phyloP scores from a whole-genome alignment of 306 rosid genomes.

The Prosopis cineraria region DNA sequence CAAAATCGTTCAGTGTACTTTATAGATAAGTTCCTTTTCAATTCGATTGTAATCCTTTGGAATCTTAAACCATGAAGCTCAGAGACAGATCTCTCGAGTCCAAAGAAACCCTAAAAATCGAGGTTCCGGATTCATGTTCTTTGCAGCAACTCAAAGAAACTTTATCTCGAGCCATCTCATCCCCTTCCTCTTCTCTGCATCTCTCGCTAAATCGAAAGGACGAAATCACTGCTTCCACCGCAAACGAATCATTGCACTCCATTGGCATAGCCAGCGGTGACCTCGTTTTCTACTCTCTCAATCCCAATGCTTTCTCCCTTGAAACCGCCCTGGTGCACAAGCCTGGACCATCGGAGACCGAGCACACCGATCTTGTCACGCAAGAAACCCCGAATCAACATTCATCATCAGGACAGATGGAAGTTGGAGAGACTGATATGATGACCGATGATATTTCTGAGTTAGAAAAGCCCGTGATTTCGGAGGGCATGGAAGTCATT shows the following conservation, averaged over 20 bases:
- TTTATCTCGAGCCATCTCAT: constrained; percentile 42
- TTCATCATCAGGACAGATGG: not conserved
- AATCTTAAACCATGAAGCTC: constrained; percentile 56
- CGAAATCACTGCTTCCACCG: constrained; percentile 60
- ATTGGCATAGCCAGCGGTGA: constrained; percentile 72
- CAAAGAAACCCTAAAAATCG: constrained; percentile 62
- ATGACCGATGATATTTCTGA: constrained; percentile 9
- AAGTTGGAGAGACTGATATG: not conserved
- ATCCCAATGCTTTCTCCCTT: constrained; percentile 39
- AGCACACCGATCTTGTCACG: not conserved
- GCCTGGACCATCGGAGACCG: not conserved
- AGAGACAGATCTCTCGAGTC: constrained; percentile 65
- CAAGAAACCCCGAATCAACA: not conserved
- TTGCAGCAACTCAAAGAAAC: constrained; percentile 52
- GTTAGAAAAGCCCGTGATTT: not conserved
- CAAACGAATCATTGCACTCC: constrained; percentile 46
- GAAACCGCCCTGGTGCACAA: constrained; percentile 45
- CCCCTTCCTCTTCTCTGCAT: constrained; percentile 48
- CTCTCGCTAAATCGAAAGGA: constrained; percentile 77
- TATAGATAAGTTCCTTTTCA: not conserved
- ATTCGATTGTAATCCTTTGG: not conserved
- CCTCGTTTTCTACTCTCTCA: constrained; percentile 67
- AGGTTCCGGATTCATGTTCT: constrained; percentile 53
- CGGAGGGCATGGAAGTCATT: constrained; percentile 35
- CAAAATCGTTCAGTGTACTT: not conserved